Base-by-base conservation (phyloP, 441 rosid genomes). In the Populus hybrid region DNA sequence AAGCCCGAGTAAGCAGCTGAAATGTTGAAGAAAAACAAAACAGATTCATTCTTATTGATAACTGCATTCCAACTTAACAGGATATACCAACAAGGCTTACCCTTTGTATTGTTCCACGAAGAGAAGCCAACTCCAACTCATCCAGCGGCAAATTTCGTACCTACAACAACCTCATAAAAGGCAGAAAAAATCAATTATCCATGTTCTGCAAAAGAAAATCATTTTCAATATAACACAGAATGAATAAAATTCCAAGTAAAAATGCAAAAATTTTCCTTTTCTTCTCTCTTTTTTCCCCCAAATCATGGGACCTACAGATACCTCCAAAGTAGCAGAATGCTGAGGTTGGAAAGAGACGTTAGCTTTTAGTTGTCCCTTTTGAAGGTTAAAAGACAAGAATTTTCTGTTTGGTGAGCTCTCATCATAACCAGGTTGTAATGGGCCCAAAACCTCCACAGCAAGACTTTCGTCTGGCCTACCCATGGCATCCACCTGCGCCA, bases 401-500 rank as follows among this genome's bases (percentile, higher is more conserved):
- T 90, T 96, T 83, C 92, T 98, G 85, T 85, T 91, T 78, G 85
- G 93, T 42, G 78, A 73, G 85, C 78, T 91, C 69, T 91, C 97
- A 40, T 88, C 93, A 72, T 77, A 76, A 63, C 70, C 84, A 70
- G 85, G 88, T 78, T 84, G 91, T 67, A 96, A 80, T 21, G 93
- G 97, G 70, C 94, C 91, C 75, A 89, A 83, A 76, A 93, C 82
- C 89, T 94, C 98, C 64, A 93, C 42, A 24, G 97, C 86, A 75
- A 96, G 91, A 87, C 95, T 91, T 87, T 96, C 99, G 83, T 96
- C 99, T 70, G 98, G 90, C 86, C 98, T 87, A 71, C 99, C 98
- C 30, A 82, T 79, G 74, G 98, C 94, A 81, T 94, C 98, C 88
- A 96, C 82, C 99, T 96, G 90, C 84, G 86, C 57, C 75, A 77